These are phyloP conservation scores for Diaporthe sp. DNA, from an alignment of 2,329 filamentous ascomycete species.

Conservation along the genomic window DNA sequence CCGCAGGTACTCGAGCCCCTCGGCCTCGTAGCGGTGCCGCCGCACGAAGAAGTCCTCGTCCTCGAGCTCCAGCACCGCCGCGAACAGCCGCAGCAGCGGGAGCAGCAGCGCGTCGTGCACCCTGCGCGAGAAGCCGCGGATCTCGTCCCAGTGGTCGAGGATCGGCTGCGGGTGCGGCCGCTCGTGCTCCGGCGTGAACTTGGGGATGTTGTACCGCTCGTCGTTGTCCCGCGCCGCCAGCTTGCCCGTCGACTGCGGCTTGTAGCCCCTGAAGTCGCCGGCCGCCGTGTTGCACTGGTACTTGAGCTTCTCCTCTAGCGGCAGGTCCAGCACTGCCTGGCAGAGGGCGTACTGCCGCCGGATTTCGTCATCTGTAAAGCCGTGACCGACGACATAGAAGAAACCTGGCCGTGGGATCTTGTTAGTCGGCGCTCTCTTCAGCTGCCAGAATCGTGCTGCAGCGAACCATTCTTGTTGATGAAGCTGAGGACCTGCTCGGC, in stretches of 20 bases:
- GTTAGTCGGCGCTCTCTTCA: background rate
- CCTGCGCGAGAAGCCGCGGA: slow-evolving; percentile 44
- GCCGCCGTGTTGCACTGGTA: slow-evolving; percentile 48
- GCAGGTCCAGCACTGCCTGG: slow-evolving; percentile 37
- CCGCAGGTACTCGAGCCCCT: slow-evolving; percentile 48
- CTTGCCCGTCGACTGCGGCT: slow-evolving; percentile 44
- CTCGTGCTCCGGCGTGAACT: slow-evolving; percentile 45
- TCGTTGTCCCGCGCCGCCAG: slow-evolving; percentile 45
- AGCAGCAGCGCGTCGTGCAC: slow-evolving; percentile 44
- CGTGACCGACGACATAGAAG: slow-evolving; percentile 47
- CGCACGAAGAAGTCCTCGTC: slow-evolving; percentile 47
- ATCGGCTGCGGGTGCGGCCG: slow-evolving; percentile 45
- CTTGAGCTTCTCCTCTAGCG: slow-evolving; percentile 39
- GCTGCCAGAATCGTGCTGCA: too few relatives aligned
- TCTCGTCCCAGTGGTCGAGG: slow-evolving; percentile 47
- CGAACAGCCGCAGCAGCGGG: slow-evolving; percentile 40
- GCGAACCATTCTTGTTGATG: slow-evolving; percentile 47
- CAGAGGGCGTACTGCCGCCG: slow-evolving; percentile 36
- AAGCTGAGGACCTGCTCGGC: slow-evolving; percentile 46
- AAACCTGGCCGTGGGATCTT: slow-evolving; percentile 40
- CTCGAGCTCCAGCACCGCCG: slow-evolving; percentile 47
- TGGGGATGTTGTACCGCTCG: slow-evolving; percentile 48
- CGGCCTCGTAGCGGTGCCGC: slow-evolving; percentile 47
- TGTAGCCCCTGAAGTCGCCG: slow-evolving; percentile 49
- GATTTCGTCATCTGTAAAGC: slow-evolving; percentile 37